Conservation (phyloP, 257 asterid genomes). For the Lycium ferocissimum region DNA sequence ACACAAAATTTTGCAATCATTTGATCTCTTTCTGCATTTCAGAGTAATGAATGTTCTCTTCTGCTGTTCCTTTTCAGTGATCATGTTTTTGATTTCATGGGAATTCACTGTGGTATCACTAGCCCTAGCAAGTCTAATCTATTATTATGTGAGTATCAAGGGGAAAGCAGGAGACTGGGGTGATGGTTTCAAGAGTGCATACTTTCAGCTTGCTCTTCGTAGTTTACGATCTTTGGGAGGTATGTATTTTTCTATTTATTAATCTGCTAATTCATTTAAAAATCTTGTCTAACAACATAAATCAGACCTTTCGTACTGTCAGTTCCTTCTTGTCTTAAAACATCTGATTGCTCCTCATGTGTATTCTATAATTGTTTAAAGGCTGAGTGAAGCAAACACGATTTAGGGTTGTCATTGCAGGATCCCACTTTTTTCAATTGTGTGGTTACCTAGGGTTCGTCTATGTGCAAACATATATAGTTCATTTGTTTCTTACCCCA, state of each 20-base stretch:
- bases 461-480: background rate
- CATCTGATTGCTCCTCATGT: conserved; percentile 1
- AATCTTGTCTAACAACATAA: background rate
- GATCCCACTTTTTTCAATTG: background rate
- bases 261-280: conserved; percentile 12
- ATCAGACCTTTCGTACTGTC: background rate
- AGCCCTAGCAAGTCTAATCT: conserved; percentile 90
- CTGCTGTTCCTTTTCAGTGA: conserved; percentile 65
- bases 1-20: background rate
- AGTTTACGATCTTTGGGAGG: conserved; percentile 99
- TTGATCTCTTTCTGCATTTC: conserved; percentile 23
- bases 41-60: conserved; percentile 21
- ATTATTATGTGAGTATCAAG: conserved; percentile 93
- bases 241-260: conserved; percentile 42
- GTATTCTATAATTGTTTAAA: background rate
- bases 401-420: conserved; percentile 8
- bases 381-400: background rate
- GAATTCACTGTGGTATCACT: conserved; percentile 90
- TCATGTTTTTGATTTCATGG: conserved; percentile 98
- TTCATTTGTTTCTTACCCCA: background rate
- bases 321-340: conserved; percentile 1
- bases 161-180: conserved; percentile 99
- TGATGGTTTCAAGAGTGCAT: conserved; percentile 99
- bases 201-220: conserved; percentile 99
- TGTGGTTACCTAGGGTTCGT: conserved; percentile 11